A percentile compares a stretch with the other conserved stretches of the same genome.
Conservation (phyloP, 305 asterid species). For the Fraxinus xanthoxyloides region DNA sequence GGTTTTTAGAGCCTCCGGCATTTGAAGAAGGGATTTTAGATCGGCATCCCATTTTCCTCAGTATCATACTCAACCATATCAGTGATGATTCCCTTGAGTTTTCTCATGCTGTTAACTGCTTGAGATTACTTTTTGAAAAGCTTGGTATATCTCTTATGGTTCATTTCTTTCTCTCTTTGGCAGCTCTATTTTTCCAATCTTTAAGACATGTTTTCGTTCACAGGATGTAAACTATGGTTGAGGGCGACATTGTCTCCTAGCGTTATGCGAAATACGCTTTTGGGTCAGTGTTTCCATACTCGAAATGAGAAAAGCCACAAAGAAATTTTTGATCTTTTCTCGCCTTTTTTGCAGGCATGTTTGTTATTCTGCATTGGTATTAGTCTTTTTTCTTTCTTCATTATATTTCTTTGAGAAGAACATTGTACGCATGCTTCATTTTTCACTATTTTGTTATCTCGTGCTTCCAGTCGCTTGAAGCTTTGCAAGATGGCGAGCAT, state of each 20-base stretch:
- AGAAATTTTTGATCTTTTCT: constrained; percentile 98
- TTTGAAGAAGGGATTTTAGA: constrained; percentile 99
- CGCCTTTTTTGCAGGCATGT: constrained; percentile 92
- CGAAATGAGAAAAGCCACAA: constrained; percentile 97
- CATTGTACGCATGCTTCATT: constrained; percentile 20
- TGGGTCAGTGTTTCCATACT: constrained; percentile 99
- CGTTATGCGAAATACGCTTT: constrained; percentile 93
- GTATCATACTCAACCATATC: constrained; percentile 89
- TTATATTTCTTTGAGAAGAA: constrained; percentile 11
- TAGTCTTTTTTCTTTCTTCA: constrained; percentile 12
- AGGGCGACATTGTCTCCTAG: constrained; percentile 91
- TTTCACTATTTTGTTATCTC: constrained; percentile 22
- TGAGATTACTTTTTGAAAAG: constrained; percentile 87
- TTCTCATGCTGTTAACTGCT: constrained; percentile 91
- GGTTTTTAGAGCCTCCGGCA: constrained; percentile 92
- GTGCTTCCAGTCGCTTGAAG: constrained; percentile 87
- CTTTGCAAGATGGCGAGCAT: constrained; percentile 97
- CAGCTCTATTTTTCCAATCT: constrained; percentile 18
- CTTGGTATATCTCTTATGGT: constrained; percentile 60
- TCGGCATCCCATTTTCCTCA: constrained; percentile 88
- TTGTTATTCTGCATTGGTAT: constrained; percentile 18
- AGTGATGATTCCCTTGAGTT: constrained; percentile 94
- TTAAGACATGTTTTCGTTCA: constrained; percentile 23
- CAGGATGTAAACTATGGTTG: constrained; percentile 98
- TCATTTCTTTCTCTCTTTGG: constrained; percentile 22